Conservation (phyloP, 163 green algal species). For the Prototheca cutis region DNA sequence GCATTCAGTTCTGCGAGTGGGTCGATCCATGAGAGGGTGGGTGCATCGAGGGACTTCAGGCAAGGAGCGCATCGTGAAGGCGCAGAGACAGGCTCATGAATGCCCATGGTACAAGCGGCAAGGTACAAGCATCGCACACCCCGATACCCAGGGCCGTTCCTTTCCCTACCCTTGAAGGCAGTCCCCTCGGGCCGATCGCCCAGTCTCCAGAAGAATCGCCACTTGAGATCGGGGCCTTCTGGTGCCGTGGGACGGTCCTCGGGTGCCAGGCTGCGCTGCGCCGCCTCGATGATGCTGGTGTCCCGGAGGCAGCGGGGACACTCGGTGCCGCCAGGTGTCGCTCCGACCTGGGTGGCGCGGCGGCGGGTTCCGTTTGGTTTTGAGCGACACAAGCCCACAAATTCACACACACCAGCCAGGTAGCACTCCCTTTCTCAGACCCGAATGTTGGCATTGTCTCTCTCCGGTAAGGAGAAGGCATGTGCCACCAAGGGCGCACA, state of each 20-base stretch:
- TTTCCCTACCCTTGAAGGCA: conserved; percentile 28
- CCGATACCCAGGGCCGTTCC: too few species aligned
- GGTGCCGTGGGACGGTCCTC: conserved; percentile 7
- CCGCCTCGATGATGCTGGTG: conserved; percentile 9
- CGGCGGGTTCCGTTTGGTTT: too few species aligned
- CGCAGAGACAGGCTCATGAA: too few species aligned
- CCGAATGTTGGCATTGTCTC: too few species aligned
- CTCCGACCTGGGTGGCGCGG: conserved; percentile 72
- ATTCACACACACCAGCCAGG: too few species aligned
- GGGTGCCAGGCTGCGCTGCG: conserved; percentile 9
- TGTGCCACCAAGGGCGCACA: background rate
- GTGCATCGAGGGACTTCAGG: too few species aligned
- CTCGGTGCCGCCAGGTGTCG: conserved; percentile 76
- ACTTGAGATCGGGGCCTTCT: conserved; percentile 64
- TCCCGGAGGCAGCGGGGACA: conserved; percentile 57
- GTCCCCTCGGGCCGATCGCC: conserved; percentile 51
- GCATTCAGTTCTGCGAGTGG: conserved; percentile 63
- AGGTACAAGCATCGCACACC: too few species aligned
- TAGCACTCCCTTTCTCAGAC: background rate
- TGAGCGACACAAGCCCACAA: too few species aligned
- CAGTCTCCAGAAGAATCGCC: conserved; percentile 79
- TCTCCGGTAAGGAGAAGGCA: too few species aligned
- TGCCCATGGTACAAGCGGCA: too few species aligned
- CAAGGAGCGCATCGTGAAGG: too few species aligned
- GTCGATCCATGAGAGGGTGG: too few species aligned